phyloP scores from a whole-genome alignment of 139 green algal genomes.

The Yamagishiella unicocca region DNA sequence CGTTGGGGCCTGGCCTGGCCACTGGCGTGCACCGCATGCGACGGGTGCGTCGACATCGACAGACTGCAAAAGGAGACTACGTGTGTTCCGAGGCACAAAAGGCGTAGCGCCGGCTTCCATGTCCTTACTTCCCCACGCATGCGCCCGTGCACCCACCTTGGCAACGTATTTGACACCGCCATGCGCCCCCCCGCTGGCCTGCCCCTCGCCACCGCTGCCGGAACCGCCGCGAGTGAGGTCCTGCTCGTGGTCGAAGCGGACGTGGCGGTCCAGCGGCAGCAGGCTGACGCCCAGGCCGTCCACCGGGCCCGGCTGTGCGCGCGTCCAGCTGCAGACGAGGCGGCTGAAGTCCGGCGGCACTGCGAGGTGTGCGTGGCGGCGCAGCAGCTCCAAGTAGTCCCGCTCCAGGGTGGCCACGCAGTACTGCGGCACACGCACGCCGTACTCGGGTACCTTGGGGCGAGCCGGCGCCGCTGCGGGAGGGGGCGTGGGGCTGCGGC shows the following conservation, averaged over 20 bases:
- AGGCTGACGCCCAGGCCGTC: constrained; percentile 58
- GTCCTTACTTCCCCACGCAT: too few relatives aligned
- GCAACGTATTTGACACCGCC: constrained; percentile 49
- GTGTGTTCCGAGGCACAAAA: too few relatives aligned
- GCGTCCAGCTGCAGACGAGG: constrained; percentile 47
- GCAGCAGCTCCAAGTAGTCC: constrained; percentile 63
- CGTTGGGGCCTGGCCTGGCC: too few relatives aligned
- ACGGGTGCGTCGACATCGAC: too few relatives aligned
- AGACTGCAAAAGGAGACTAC: too few relatives aligned
- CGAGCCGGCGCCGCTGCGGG: neutral
- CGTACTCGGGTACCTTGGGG: constrained; percentile 11
- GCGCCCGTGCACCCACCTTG: constrained; percentile 60
- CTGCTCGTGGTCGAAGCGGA: constrained; percentile 65
- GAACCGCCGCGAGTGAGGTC: constrained; percentile 16
- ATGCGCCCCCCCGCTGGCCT: neutral
- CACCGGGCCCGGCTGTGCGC: neutral
- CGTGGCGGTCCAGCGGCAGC: constrained; percentile 57
- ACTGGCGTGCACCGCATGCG: too few relatives aligned
- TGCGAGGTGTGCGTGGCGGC: constrained; percentile 65
- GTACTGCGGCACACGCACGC: constrained; percentile 50
- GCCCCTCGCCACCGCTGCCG: neutral
- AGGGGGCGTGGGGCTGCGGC: constrained; percentile 9
- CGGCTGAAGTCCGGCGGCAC: constrained; percentile 68
- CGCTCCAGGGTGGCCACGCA: constrained; percentile 50
- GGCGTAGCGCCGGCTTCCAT: too few relatives aligned